Conservation (phyloP, 78 protist genomes). For the Dictyostelium firmibasis region DNA sequence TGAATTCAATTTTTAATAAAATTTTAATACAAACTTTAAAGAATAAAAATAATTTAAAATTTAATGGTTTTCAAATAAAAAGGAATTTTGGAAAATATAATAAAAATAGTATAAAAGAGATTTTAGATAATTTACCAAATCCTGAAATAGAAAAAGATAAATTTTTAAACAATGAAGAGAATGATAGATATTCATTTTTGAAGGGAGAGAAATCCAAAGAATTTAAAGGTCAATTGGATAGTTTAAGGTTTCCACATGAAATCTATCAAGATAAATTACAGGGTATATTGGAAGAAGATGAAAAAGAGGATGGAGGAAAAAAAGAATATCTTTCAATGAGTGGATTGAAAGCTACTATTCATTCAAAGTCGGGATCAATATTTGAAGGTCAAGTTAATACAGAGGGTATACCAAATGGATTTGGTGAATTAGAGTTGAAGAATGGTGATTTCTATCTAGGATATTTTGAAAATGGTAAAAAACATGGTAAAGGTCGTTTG, state of each 20-base stretch:
- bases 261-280: neutral
- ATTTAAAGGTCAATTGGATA: neutral
- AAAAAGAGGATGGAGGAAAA: neutral
- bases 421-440: constrained; percentile 37
- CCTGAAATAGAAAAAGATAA: neutral
- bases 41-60: no score
- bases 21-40: neutral
- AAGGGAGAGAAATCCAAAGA: neutral
- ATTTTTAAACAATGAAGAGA: neutral
- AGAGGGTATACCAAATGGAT: constrained; percentile 57
- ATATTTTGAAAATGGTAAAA: constrained; percentile 18
- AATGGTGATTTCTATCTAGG: constrained; percentile 59
- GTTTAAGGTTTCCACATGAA: neutral
- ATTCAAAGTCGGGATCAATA: constrained; percentile 3
- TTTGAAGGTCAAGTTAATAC: constrained; percentile 36
- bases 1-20: neutral
- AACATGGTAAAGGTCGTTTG: constrained; percentile 24
- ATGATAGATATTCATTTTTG: neutral
- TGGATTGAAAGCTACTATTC: constrained; percentile 9
- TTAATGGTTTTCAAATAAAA: no score
- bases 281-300: neutral
- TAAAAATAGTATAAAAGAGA: neutral
- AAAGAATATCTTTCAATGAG: neutral
- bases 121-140: constrained; percentile 12
- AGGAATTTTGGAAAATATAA: neutral